These are phyloP conservation scores for Symbiodinium natans DNA, from an alignment of 73 alveolate species.

Conservation along the genomic window DNA sequence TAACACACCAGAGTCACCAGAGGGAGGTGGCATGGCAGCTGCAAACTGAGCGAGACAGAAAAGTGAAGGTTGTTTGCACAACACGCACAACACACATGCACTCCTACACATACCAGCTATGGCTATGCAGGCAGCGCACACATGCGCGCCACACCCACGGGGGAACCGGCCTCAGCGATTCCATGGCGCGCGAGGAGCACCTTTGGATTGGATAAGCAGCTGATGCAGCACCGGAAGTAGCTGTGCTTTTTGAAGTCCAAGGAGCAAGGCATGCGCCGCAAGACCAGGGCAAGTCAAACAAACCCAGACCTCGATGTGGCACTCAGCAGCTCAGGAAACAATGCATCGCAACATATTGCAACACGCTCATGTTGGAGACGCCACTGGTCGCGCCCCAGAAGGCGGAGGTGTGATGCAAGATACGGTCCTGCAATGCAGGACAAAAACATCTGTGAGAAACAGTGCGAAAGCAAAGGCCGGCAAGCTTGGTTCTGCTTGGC, in stretches of 20 bases:
- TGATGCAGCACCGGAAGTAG: too few species aligned
- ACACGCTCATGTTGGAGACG: too few species aligned
- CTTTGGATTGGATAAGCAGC: too few species aligned
- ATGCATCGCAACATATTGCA: too few species aligned
- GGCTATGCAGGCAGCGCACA: not conserved
- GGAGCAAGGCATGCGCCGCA: slow-evolving; percentile 65
- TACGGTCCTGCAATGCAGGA: slow-evolving; percentile 42
- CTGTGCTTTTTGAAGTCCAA: not conserved
- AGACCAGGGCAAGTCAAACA: slow-evolving; percentile 81
- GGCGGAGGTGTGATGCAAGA: slow-evolving; percentile 81
- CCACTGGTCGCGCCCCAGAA: slow-evolving; percentile 85
- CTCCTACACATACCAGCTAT: not conserved
- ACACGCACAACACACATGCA: too few species aligned
- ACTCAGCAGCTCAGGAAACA: too few species aligned
- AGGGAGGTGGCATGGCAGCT: not conserved
- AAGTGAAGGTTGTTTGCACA: too few species aligned
- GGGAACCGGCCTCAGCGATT: slow-evolving; percentile 7
- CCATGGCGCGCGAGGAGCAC: slow-evolving; percentile 53
- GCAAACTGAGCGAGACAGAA: too few species aligned
- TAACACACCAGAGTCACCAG: not conserved
- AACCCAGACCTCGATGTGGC: slow-evolving; percentile 12
- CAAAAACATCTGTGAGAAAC: not conserved
- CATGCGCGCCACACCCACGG: not conserved
- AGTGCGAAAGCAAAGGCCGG: not conserved
- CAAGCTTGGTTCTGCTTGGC: not conserved